Percentiles rank a stretch among this genome's conserved stretches.
These are phyloP conservation scores for Alternaria metachromatica DNA, from an alignment of 2,329 filamentous ascomycete genomes.

Conservation along the genomic window DNA sequence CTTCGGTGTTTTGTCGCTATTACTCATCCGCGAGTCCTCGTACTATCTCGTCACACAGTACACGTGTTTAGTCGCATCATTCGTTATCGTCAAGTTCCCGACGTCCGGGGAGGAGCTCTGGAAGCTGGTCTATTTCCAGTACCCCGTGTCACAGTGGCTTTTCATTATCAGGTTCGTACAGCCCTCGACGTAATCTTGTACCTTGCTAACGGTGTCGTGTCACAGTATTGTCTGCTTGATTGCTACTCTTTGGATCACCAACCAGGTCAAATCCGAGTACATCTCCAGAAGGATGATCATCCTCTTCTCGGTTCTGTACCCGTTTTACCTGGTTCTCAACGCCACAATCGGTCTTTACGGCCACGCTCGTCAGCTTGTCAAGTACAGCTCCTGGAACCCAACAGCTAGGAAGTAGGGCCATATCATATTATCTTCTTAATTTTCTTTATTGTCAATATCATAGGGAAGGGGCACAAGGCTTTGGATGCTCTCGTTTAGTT, in stretches of 20 bases:
- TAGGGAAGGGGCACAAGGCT: not conserved
- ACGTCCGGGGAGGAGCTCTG: constrained; percentile 46
- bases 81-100: constrained; percentile 56
- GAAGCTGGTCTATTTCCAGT: constrained; percentile 56
- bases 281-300: constrained; percentile 51
- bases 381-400: constrained; percentile 58
- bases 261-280: constrained; percentile 56
- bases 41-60: constrained; percentile 60
- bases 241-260: constrained; percentile 56
- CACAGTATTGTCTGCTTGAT: constrained; percentile 52
- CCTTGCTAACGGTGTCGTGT: constrained; percentile 21
- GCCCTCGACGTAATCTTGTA: constrained; percentile 8
- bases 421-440: not conserved
- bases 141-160: constrained; percentile 57
- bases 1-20: constrained; percentile 55
- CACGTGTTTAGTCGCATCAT: constrained; percentile 54
- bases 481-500: not conserved
- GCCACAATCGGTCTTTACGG: constrained; percentile 57
- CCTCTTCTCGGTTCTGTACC: constrained; percentile 53
- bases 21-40: constrained; percentile 55
- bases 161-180: constrained; percentile 52
- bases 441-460: not conserved
- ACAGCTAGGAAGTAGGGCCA: constrained; percentile 46
- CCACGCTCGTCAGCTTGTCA: constrained; percentile 55
- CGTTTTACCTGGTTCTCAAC: constrained; percentile 53